Base-by-base conservation (phyloP, 2,329 filamentous ascomycete genomes). In the Fusarium siculi region DNA sequence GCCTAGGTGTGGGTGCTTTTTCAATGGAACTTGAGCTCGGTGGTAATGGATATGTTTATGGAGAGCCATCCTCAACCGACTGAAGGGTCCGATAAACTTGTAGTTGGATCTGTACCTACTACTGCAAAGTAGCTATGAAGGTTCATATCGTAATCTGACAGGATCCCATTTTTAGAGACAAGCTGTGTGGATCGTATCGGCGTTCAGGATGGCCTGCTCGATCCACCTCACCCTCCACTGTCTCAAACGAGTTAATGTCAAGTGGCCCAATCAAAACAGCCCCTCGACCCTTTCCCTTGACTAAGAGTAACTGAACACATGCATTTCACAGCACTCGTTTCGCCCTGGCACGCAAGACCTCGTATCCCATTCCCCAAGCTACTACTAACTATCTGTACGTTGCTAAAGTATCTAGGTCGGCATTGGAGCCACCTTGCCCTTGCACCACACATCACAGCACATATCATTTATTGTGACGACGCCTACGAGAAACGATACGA, bases 361-460 rank as follows among this genome's bases (percentile, higher is more conserved):
- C 66, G 71, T 76, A 74, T 72, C 55, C 63, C 68, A 66, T 73
- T 67, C 62, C 61, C 59, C 52, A 66, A 74, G 62, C 59, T 55
- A 28, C 19, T 19, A 25, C 42, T 9, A 12, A 18, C 44, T 28
- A 15, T 30, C 14, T 47, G 44, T 30, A 50, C 30, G 47, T 21
- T 50, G 47, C 47, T 23, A 19, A 32, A 50, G 46, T n/a, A 64
- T 63, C 72, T 76, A 60, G 63, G 63, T 59, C 46, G 63, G 68
- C 59, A 54, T 70, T 67, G 53, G 47, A 75, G 68, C 75, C 75
- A 77, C 62, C 56, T 73, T 67, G 72, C 71, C 64, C 64, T 66
- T 72, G 57, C 59, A 63, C 61, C 57, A 60, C 59, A 62, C 46
- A 47, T 34, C 19, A 54, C 19, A 54, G 21, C 50, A 54, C 36